Base-by-base conservation (phyloP, 176 grass and related monocot genomes). In the Zoysia japonica region DNA sequence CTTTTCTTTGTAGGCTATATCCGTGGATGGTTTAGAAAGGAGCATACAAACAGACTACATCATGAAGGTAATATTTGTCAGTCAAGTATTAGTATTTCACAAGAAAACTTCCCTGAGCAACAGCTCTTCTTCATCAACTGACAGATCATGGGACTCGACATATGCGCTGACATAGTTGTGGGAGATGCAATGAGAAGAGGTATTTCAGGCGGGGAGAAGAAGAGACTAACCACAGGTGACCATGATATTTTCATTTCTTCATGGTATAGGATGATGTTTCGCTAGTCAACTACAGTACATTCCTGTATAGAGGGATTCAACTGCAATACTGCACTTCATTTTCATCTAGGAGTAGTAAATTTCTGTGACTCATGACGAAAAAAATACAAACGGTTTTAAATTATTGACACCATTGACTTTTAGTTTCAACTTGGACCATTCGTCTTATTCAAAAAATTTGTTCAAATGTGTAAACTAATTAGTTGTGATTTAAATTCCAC, bases 171-270 rank as follows among this genome's bases (percentile, higher is more conserved):
- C 72, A 88, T 85, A 84, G 80, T 75, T 28, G 87, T 90, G 50
- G 94, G 91, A 46, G 85, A 97, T 90, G 85, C 82, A 20, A 92
- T 97, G 94, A 92, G 79, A 84, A 92, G 91, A 85, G 91, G 94
- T 70, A 97, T 97, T 83, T 97, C 94, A 69, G 89, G 91, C 1
- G 91, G 89, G 85, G 91, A 97, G 77, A 97, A 92, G 89, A 97
- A 88, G 80, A 87, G 91, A 84, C 82, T 97, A 69, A 93, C 89
- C 3, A 92, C 94, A 93, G 91, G 91, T 97, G 60, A 76, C 55
- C 51, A 15, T 0, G 42, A 77, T 36, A 66, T 14, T 47, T 52
- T 67, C 1, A 39, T 37, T 63, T 77, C 7, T 63, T 36, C 56
- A 59, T 9, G 56, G 39, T 0, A 40, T 28, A 28, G 41, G 13